phyloP scores from a whole-genome alignment of 177 flowering plant genomes.

The Vitis hybrid region DNA sequence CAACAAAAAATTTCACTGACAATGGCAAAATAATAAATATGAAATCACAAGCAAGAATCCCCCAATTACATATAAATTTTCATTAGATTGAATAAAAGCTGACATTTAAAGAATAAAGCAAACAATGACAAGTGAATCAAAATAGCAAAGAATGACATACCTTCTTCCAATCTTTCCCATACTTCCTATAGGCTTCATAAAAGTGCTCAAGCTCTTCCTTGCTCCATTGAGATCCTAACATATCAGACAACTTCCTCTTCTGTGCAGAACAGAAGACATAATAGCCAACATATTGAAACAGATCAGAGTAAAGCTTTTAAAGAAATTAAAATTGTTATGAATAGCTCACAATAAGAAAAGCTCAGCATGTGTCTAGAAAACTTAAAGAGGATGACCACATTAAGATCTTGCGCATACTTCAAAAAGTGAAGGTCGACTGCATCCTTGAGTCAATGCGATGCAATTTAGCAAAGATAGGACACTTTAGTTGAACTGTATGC shows the following conservation, averaged over 20 bases:
- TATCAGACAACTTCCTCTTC: conserved; percentile 85
- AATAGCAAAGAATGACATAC: conserved; percentile 29
- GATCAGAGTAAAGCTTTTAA: neutral
- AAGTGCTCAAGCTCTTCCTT: conserved; percentile 81
- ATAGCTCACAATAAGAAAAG: neutral
- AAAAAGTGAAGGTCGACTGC: too few species aligned
- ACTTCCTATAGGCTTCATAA: conserved; percentile 84
- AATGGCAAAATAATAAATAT: neutral
- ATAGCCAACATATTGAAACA: neutral
- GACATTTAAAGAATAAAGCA: neutral
- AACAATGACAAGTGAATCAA: neutral
- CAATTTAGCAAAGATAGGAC: too few species aligned
- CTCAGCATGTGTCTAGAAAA: neutral
- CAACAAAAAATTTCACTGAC: neutral
- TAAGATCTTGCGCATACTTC: too few species aligned
- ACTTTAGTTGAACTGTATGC: too few species aligned
- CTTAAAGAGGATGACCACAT: neutral
- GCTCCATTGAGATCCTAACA: conserved; percentile 91
- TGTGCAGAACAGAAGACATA: conserved; percentile 20
- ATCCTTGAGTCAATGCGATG: too few species aligned
- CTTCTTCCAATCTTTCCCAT: conserved; percentile 95
- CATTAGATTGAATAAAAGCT: neutral
- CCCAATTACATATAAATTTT: too few species aligned
- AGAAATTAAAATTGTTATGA: neutral
- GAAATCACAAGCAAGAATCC: neutral